These are phyloP conservation scores for Penicillium egyptiacum DNA, from an alignment of 495 filamentous ascomycete genomes.

Conservation along the genomic window DNA sequence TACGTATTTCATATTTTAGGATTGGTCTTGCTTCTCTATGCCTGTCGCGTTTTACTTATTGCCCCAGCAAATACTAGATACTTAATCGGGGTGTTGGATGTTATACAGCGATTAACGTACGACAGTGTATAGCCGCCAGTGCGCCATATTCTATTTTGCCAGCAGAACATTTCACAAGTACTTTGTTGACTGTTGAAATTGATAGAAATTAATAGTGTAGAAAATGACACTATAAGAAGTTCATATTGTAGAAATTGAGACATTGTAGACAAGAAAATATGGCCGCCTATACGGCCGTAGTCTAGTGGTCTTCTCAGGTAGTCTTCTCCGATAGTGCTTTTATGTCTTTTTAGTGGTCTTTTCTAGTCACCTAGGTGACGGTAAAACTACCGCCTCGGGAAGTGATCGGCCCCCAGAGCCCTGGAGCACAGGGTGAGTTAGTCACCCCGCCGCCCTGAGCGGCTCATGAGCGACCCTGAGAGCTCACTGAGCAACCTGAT, in stretches of 20 bases:
- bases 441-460: slow-evolving; percentile 2
- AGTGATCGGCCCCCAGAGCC: slow-evolving; percentile 1
- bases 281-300: too few species aligned
- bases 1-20: not conserved
- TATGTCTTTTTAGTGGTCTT: too few species aligned
- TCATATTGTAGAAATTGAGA: too few species aligned
- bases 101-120: not conserved
- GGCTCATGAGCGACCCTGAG: not conserved
- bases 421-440: slow-evolving; percentile 1
- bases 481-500: not conserved
- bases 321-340: too few species aligned
- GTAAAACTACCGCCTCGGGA: slow-evolving; percentile 2
- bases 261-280: too few species aligned
- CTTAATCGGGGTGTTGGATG: not conserved
- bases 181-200: too few species aligned
- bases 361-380: not conserved
- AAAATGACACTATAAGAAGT: too few species aligned
- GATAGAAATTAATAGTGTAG: too few species aligned
- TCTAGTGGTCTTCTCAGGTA: too few species aligned
- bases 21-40: not conserved
- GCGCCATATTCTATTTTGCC: too few species aligned
- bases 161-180: too few species aligned
- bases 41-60: not conserved
- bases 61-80: slow-evolving; percentile 1
- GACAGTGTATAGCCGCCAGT: too few species aligned